Evolutionary conservation across 2,329 filamentous ascomycete species (phyloP).

Genomic region (Aureobasidium uvarum): DNA sequence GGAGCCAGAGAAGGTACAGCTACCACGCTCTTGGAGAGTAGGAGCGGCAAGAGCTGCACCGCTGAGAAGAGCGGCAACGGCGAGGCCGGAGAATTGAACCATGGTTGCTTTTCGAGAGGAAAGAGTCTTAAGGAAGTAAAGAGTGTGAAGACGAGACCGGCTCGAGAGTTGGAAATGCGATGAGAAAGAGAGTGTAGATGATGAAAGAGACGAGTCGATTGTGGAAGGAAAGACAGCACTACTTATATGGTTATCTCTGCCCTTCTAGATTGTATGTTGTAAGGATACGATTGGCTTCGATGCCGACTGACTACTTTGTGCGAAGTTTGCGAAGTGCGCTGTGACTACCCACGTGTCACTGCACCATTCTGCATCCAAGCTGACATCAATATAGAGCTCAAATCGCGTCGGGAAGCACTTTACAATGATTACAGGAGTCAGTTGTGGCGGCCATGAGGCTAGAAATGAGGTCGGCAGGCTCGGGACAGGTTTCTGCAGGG

Average conservation of each 20-base stretch:
- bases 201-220: conserved; percentile 3
- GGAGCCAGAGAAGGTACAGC: conserved; percentile 29
- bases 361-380: neutral
- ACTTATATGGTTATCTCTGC: conserved; percentile 7
- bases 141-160: conserved; percentile 18
- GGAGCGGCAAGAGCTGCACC: conserved; percentile 28
- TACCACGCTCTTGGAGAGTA: conserved; percentile 13
- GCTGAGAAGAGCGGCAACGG: conserved; percentile 20
- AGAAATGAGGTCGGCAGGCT: neutral
- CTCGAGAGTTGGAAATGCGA: conserved; percentile 17
- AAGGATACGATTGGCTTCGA: neutral
- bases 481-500: neutral
- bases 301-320: neutral
- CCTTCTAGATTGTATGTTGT: neutral
- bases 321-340: neutral
- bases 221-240: neutral
- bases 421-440: conserved; percentile 10
- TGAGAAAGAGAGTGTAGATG: conserved; percentile 14
- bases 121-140: conserved; percentile 15
- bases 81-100: conserved; percentile 24
- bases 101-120: conserved; percentile 23
- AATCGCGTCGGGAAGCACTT: conserved; percentile 1
- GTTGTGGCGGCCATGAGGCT: neutral
- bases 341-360: neutral
- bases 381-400: conserved; percentile 12